phyloP scores from a whole-genome alignment of 2,329 filamentous ascomycete species.

The Epichloe glyceriae region DNA sequence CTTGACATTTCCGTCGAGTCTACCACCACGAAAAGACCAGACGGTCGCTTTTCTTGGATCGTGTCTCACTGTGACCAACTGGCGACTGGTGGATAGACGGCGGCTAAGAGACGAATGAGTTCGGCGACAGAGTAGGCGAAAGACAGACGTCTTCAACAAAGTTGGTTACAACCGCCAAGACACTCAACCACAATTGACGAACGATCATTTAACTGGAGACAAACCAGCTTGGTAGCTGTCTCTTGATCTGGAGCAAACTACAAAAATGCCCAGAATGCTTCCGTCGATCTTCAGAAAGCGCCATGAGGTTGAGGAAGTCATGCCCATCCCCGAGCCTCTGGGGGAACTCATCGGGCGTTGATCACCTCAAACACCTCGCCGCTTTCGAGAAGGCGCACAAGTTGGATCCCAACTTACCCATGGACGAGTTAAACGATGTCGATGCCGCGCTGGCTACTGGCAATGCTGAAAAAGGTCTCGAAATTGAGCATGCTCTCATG shows the following conservation, averaged over 20 bases:
- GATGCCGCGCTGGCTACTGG: slow-evolving; percentile 41
- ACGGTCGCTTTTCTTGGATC: neutral
- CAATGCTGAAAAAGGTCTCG: slow-evolving; percentile 41
- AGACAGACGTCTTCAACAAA: neutral
- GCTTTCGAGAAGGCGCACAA: slow-evolving; percentile 48
- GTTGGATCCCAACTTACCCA: slow-evolving; percentile 52
- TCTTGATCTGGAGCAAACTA: neutral
- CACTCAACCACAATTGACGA: neutral
- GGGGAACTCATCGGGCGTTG: slow-evolving; percentile 26
- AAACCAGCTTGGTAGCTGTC: neutral
- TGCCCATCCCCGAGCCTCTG: slow-evolving; percentile 25
- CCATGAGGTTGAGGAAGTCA: slow-evolving; percentile 32
- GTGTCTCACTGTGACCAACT: neutral
- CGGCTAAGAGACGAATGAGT: neutral
- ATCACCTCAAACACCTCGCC: slow-evolving; percentile 34
- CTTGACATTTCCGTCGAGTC: neutral
- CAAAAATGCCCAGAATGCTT: slow-evolving; percentile 14
- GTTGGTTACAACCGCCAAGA: neutral
- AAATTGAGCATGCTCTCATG: slow-evolving; percentile 44
- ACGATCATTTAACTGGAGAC: neutral
- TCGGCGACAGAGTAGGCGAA: neutral
- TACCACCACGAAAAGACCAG: neutral
- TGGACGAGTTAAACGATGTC: slow-evolving; percentile 47
- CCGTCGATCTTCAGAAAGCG: slow-evolving; percentile 31
- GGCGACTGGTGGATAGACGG: neutral